Evolutionary conservation across 768 basidiomycete species (phyloP), one percentile per base, ranked within the genome.

Genomic region (Xerocomus potaroensis): DNA sequence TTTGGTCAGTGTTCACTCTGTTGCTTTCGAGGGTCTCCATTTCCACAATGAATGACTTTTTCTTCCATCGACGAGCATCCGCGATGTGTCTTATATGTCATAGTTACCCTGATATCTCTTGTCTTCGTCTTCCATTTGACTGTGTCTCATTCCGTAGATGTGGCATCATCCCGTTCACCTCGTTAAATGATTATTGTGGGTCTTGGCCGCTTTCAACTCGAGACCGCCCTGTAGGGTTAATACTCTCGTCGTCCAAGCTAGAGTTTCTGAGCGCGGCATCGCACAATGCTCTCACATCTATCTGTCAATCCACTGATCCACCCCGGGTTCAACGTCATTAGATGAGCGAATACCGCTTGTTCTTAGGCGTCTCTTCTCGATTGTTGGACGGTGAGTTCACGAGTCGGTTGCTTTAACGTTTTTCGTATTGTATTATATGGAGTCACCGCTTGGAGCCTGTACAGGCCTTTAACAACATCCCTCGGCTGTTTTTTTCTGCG

Each of bases 81-180:
- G 63, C 79, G 53, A 74, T 80, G 84, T 72, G 64, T 64, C 63
- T 63, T 73, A 76, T 72, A 77, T 84, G 87, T 89, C 87, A 89
- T 89, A 87, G 87, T 88, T 88, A 89, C 87, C 83, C 87, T 88
- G 87, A 89, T 78, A 71, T 77, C 76, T 68, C 14, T 24, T 57
- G 49, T 24, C 31, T 27, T 23, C 6, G 27, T 5, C 29, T 7
- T 43, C 29, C 34, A 33, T 11, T 29, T 11, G 27, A 21, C 18
- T 19, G 5, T 35, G 12, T 39, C 54, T 26, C 9, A 5, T 26
- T 41, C 32, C 3, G 24, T 14, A 65, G 54, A 37, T 16, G 3
- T 4, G 5, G 1, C 2, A 3, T 1, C 24, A 11, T 18, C n/a
- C 36, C 39, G n/a, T 9, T 41, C 53, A n/a, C n/a, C n/a, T n/a